Evolutionary conservation across 495 filamentous ascomycete genomes (phyloP).

Genomic region (Beverwykella pulmonaria): DNA sequence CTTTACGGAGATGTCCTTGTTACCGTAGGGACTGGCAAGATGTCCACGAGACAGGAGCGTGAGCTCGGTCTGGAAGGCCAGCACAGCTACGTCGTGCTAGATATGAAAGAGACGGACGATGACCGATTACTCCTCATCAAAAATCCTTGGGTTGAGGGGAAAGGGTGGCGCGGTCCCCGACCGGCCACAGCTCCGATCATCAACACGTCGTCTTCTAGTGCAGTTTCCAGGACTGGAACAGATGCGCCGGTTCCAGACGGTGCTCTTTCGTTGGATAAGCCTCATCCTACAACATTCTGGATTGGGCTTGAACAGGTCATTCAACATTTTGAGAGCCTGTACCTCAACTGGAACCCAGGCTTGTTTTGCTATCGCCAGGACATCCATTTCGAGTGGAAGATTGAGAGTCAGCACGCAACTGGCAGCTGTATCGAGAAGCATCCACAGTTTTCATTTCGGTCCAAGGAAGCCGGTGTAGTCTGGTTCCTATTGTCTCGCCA

Average conservation of each 20-base stretch:
- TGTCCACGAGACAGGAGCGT: constrained; percentile 71
- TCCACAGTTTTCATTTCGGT: constrained; percentile 77
- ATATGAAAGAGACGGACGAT: constrained; percentile 68
- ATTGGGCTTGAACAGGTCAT: constrained; percentile 81
- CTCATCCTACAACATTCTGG: constrained; percentile 64
- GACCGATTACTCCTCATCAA: constrained; percentile 78
- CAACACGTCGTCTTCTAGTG: constrained; percentile 14
- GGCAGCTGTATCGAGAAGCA: constrained; percentile 71
- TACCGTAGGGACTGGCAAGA: constrained; percentile 84
- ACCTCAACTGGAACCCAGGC: constrained; percentile 94
- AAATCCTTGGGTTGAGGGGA: constrained; percentile 91
- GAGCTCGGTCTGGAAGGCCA: constrained; percentile 80
- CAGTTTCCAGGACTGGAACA: not conserved
- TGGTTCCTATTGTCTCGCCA: constrained; percentile 89
- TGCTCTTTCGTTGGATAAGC: not conserved
- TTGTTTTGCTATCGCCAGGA: constrained; percentile 82
- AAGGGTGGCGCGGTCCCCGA: constrained; percentile 61
- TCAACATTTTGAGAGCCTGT: constrained; percentile 91
- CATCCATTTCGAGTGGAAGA: constrained; percentile 85
- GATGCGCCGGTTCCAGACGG: not conserved
- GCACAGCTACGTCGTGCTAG: constrained; percentile 91
- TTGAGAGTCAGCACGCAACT: constrained; percentile 48
- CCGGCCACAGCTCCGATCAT: constrained; percentile 19
- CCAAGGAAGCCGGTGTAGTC: constrained; percentile 59
- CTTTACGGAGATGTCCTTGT: constrained; percentile 79